phyloP scores from a whole-genome alignment of 352 stramenopile genomes.

The Phytophthora pluvialis region DNA sequence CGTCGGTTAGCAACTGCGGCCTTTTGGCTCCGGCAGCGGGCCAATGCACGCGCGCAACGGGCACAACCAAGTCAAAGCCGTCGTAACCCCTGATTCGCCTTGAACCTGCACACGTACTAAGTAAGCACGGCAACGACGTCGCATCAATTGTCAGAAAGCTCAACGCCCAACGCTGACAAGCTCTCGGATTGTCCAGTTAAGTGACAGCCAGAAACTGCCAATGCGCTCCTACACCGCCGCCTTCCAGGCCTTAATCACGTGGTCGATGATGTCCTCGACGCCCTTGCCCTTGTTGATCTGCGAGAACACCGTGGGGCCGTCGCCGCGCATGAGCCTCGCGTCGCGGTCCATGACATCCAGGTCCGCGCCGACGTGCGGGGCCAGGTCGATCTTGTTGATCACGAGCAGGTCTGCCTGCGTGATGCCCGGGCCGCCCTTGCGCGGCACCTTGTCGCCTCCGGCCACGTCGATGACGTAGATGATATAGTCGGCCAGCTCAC shows the following conservation, averaged over 20 bases:
- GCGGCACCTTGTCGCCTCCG: constrained; percentile 97
- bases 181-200: constrained; percentile 5
- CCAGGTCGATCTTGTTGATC: constrained; percentile 99
- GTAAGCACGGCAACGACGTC: background rate
- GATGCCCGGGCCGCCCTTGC: constrained; percentile 98
- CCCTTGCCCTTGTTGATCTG: constrained; percentile 94
- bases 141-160: constrained; percentile 13
- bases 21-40: constrained; percentile 7
- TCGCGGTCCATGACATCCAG: constrained; percentile 96
- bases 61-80: background rate
- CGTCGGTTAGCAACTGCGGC: constrained; percentile 12
- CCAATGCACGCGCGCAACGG: background rate
- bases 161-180: background rate
- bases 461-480: constrained; percentile 99
- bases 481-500: constrained; percentile 98
- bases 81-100: background rate
- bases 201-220: background rate
- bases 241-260: constrained; percentile 61
- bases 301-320: constrained; percentile 95
- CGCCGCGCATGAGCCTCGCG: constrained; percentile 94
- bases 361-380: constrained; percentile 94
- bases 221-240: constrained; percentile 29
- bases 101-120: background rate
- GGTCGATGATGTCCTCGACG: constrained; percentile 90
- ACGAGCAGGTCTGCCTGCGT: constrained; percentile 97